Evolutionary conservation across 306 rosid species (phyloP).

Genomic region (Dryas drummondii): DNA sequence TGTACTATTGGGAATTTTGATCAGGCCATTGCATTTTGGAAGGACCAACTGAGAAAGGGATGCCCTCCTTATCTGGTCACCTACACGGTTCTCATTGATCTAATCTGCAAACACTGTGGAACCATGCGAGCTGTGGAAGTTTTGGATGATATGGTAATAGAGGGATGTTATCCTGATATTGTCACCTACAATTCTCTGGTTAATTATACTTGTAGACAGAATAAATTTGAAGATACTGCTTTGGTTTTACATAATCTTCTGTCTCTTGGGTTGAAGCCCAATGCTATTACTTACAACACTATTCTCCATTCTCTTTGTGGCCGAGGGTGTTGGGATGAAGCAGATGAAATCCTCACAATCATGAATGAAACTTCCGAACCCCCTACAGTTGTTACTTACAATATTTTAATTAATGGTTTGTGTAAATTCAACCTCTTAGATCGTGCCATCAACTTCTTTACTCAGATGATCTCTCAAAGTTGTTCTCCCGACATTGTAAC

Average conservation of each 20-base stretch:
- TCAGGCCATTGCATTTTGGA: constrained; percentile 74
- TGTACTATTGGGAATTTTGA: constrained; percentile 49
- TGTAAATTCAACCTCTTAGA: constrained; percentile 70
- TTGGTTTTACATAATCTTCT: constrained; percentile 58
- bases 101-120: constrained; percentile 72
- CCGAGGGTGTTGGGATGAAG: constrained; percentile 66
- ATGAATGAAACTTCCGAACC: constrained; percentile 58
- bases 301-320: constrained; percentile 67
- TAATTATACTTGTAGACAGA: constrained; percentile 61
- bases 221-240: constrained; percentile 54
- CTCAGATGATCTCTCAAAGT: constrained; percentile 55
- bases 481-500: constrained; percentile 77
- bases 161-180: constrained; percentile 89
- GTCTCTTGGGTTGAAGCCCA: constrained; percentile 54
- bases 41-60: constrained; percentile 75
- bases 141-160: constrained; percentile 72
- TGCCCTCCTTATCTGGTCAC: constrained; percentile 86
- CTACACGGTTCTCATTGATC: constrained; percentile 66
- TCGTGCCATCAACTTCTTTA: constrained; percentile 61
- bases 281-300: constrained; percentile 71
- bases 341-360: constrained; percentile 58
- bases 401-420: constrained; percentile 69
- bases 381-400: constrained; percentile 72
- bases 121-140: constrained; percentile 61
- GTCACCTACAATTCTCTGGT: constrained; percentile 69